Evolutionary conservation across 371 early-diverging fungal species (phyloP).

Genomic region (Mortierella sp.): DNA sequence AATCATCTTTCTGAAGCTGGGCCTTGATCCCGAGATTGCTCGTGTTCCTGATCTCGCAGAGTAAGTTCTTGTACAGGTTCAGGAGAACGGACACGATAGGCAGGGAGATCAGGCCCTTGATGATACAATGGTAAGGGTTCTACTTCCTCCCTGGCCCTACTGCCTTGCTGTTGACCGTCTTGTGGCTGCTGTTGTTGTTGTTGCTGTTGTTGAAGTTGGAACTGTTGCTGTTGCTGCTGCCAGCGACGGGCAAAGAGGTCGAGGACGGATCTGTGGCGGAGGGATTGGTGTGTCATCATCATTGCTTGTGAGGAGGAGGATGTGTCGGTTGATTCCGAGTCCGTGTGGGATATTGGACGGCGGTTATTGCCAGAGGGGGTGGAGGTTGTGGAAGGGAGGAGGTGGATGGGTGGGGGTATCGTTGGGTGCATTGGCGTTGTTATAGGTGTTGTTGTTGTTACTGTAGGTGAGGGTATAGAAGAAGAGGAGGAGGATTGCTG

Average conservation of each 20-base stretch:
- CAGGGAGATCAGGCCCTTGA: slow-evolving; percentile 25
- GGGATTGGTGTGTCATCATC: neutral
- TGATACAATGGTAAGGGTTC: slow-evolving; percentile 33
- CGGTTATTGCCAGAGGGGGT: neutral
- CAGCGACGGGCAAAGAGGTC: slow-evolving; percentile 29
- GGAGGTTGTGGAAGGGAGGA: neutral
- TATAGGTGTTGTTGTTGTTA: neutral
- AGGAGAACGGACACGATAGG: neutral
- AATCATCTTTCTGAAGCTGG: too few relatives aligned
- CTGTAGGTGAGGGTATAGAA: neutral
- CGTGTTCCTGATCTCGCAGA: neutral
- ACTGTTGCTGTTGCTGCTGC: slow-evolving; percentile 4
- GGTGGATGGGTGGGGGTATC: neutral
- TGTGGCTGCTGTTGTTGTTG: neutral
- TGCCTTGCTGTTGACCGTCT: neutral
- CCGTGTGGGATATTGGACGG: neutral
- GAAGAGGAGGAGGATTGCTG: neutral
- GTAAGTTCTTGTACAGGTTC: neutral
- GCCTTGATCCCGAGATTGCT: too few relatives aligned
- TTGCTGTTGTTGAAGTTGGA: neutral
- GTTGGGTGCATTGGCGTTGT: neutral
- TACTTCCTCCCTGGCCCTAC: slow-evolving; percentile 7
- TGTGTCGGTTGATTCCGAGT: slow-evolving; percentile 16
- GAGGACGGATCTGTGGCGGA: neutral
- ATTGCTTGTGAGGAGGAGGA: neutral